These are phyloP conservation scores for Melanomma pulvis-pyrius DNA, from an alignment of 495 filamentous ascomycete genomes.

Conservation along the genomic window DNA sequence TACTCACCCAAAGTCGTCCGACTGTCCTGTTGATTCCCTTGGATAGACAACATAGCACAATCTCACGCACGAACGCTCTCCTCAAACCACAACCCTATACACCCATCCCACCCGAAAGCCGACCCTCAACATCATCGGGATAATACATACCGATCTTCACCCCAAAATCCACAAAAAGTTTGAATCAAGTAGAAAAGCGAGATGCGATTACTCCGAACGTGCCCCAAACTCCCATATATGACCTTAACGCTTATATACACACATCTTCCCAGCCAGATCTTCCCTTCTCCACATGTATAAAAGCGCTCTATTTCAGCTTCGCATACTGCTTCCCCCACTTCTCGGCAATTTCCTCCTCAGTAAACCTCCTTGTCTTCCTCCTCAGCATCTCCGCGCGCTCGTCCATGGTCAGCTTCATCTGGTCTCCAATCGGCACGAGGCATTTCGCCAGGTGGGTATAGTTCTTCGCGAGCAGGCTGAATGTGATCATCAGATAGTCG, in stretches of 20 bases:
- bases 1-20: no score
- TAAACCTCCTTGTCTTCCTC: slow-evolving; percentile 63
- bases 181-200: no score
- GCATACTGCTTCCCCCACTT: slow-evolving; percentile 36
- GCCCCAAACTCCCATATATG: not conserved
- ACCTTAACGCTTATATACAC: not conserved
- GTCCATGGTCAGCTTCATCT: slow-evolving; percentile 62
- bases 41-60: no score
- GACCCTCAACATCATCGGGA: slow-evolving; percentile 5
- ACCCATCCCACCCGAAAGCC: slow-evolving; percentile 13
- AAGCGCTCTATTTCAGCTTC: slow-evolving; percentile 4
- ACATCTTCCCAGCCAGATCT: not conserved
- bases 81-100: not conserved
- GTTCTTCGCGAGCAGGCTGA: slow-evolving; percentile 62
- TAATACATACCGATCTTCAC: not conserved
- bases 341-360: slow-evolving; percentile 56
- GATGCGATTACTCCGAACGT: no score
- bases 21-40: no score
- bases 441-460: slow-evolving; percentile 64
- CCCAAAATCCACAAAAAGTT: not conserved
- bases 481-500: slow-evolving; percentile 70
- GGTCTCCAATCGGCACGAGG: slow-evolving; percentile 69
- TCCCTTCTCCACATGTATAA: not conserved
- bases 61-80: not conserved
- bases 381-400: slow-evolving; percentile 65